Evolutionary conservation across 2,329 filamentous ascomycete species (phyloP), one percentile per base, ranked within the genome.

Genomic region (Grosmannia penicillata): DNA sequence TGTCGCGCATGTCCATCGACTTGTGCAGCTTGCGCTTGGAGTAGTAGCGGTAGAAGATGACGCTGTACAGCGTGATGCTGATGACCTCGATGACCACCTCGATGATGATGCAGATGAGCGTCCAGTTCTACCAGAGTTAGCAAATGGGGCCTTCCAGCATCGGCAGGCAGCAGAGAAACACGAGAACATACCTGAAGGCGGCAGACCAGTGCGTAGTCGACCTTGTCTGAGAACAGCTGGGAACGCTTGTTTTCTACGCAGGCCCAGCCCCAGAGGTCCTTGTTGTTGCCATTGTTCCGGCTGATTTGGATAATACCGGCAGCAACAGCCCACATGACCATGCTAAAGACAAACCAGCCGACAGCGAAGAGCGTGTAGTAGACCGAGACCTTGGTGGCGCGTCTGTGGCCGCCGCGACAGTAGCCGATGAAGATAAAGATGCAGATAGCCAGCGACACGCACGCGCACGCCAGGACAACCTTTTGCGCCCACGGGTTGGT

Each of bases 181-280:
- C 9, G 25, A 32, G 3, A 21, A 33, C 70, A 59, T 63, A 81
- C 78, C 66, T 82, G 78, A 52, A 98, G 75, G 51, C 89, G 81
- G 66, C 91, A 98, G 48, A 96, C 72, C 36, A 98, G 78, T 21
- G 75, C 75, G 60, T 96, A 98, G 60, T 91, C 70, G 49, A 98
- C 73, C 51, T 91, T 78, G 40, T 87, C 67, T 44, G 75, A 56
- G 57, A 89, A 96, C 38, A 94, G 63, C 36, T 85, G 61, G 39
- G 78, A 65, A 44, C 89, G 78, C 47, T 78, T 75, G 58, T 95
- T 96, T 52, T 93, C 72, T 41, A 87, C 80, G 58, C 91, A 98
- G n/a, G 85, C 76, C 91, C 91, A 98, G 43, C 89, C 87, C 91
- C 91, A 98, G 59, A 98, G 74, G 58, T 98, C 91, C 59, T 94